Conservation (phyloP, 1,284 basidiomycete genomes). For the Kalmanozyma brasiliensis region DNA sequence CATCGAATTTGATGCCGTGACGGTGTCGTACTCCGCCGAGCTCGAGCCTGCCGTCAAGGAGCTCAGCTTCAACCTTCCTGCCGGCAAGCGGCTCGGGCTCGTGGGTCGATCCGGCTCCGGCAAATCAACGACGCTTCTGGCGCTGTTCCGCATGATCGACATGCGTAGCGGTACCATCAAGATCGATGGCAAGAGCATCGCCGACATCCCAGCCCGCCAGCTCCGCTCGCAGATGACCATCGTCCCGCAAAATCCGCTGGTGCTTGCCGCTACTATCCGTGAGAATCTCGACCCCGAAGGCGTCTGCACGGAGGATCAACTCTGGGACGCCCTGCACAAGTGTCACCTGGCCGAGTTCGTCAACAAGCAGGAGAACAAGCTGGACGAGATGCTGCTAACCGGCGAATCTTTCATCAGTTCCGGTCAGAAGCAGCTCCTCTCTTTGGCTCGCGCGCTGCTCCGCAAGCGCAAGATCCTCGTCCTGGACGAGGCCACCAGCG, state of each 20-base stretch:
- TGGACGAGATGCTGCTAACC: constrained; percentile 42
- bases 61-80: constrained; percentile 37
- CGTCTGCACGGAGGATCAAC: constrained; percentile 47
- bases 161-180: constrained; percentile 43
- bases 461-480: constrained; percentile 72
- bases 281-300: constrained; percentile 62
- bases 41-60: constrained; percentile 46
- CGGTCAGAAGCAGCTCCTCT: constrained; percentile 67
- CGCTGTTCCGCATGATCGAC: constrained; percentile 56
- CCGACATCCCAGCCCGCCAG: constrained; percentile 15
- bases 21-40: constrained; percentile 40
- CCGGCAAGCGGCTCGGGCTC: constrained; percentile 50
- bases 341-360: constrained; percentile 59
- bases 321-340: constrained; percentile 61
- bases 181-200: constrained; percentile 44
- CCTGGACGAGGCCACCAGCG: constrained; percentile 70
- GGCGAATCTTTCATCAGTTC: constrained; percentile 38
- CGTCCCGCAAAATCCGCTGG: constrained; percentile 61
- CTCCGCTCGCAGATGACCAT: constrained; percentile 52
- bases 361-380: constrained; percentile 41
- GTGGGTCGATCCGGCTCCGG: constrained; percentile 53
- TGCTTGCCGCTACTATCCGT: constrained; percentile 59
- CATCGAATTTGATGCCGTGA: constrained; percentile 41
- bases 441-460: constrained; percentile 72
- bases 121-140: constrained; percentile 56